These are phyloP conservation scores for Areca catechu DNA, from an alignment of 176 grass and related monocot species.

Conservation along the genomic window DNA sequence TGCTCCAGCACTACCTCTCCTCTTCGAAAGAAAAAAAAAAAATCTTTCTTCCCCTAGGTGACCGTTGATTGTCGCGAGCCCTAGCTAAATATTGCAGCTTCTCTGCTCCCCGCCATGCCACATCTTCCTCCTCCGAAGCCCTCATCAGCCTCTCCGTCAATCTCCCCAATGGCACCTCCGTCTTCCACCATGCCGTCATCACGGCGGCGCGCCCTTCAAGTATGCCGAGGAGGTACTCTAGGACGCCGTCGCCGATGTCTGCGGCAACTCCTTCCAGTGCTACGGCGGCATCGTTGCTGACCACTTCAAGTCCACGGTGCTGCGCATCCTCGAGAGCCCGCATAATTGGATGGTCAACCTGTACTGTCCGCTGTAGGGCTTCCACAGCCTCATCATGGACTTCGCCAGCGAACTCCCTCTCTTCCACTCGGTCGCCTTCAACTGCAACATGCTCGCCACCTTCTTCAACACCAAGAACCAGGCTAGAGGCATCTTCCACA, in stretches of 20 bases:
- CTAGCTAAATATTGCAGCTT: too few species aligned
- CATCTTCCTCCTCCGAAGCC: conserved; percentile 3
- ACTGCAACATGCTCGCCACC: conserved; percentile 44
- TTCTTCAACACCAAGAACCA: conserved; percentile 53
- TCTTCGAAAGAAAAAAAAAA: too few species aligned
- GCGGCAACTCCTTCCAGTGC: conserved; percentile 19
- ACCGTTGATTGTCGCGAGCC: too few species aligned
- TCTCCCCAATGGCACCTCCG: conserved; percentile 2
- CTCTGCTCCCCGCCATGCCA: neutral
- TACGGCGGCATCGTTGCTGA: conserved; percentile 83
- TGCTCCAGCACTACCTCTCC: too few species aligned
- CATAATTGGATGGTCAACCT: conserved; percentile 82
- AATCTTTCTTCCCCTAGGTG: too few species aligned
- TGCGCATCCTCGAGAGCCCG: conserved; percentile 56
- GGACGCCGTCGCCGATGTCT: conserved; percentile 28
- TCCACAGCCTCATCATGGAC: conserved; percentile 38
- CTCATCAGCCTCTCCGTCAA: conserved; percentile 34
- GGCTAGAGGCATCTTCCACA: conserved; percentile 45
- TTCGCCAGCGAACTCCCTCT: conserved; percentile 48
- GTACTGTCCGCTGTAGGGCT: conserved; percentile 43
- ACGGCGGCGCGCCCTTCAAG: conserved; percentile 21
- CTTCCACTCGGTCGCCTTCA: conserved; percentile 36
- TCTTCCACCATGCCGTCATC: conserved; percentile 7
- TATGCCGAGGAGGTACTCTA: conserved; percentile 43
- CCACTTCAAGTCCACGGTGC: conserved; percentile 52